Percentiles rank a stretch among this genome's conserved stretches.
Conservation (phyloP, 1,284 basidiomycete species). For the Nidula niveotomentosa region DNA sequence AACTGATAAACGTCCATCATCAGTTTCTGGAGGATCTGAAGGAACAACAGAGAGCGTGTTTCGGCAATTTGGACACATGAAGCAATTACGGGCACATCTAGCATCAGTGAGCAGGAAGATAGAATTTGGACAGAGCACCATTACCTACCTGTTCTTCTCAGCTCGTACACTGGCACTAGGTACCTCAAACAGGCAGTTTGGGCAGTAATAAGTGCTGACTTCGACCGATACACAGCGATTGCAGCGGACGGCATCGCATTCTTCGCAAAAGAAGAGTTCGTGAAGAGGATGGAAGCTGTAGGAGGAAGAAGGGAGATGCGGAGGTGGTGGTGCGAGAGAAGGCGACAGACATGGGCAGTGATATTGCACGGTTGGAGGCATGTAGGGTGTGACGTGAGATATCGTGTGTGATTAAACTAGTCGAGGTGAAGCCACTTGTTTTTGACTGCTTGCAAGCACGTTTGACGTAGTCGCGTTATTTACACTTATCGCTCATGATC, state of each 20-base stretch:
- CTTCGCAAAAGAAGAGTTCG: slow-evolving; percentile 95
- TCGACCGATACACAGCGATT: slow-evolving; percentile 91
- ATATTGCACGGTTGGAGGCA: slow-evolving; percentile 59
- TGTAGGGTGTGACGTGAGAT: slow-evolving; percentile 6
- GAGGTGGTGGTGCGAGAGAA: slow-evolving; percentile 67
- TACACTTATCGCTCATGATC: no score
- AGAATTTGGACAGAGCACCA: not conserved
- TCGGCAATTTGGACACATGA: slow-evolving; percentile 90
- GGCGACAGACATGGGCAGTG: slow-evolving; percentile 71
- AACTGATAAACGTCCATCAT: slow-evolving; percentile 49
- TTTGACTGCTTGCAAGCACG: no score
- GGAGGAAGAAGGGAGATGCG: slow-evolving; percentile 71
- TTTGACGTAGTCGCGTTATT: no score
- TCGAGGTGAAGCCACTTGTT: no score
- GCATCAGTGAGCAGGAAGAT: slow-evolving; percentile 1
- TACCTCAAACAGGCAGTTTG: slow-evolving; percentile 99
- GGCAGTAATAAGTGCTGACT: slow-evolving; percentile 96
- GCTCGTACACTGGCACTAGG: slow-evolving; percentile 94
- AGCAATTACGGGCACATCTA: slow-evolving; percentile 98
- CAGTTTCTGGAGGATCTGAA: slow-evolving; percentile 75
- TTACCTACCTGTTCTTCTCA: slow-evolving; percentile 85
- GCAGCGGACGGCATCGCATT: slow-evolving; percentile 95
- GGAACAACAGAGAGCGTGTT: slow-evolving; percentile 88
- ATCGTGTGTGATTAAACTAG: no score
- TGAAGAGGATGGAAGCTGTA: slow-evolving; percentile 82